Evolutionary conservation across 2,329 filamentous ascomycete genomes (phyloP).

Genomic region (Scleromitrula shiraiana): DNA sequence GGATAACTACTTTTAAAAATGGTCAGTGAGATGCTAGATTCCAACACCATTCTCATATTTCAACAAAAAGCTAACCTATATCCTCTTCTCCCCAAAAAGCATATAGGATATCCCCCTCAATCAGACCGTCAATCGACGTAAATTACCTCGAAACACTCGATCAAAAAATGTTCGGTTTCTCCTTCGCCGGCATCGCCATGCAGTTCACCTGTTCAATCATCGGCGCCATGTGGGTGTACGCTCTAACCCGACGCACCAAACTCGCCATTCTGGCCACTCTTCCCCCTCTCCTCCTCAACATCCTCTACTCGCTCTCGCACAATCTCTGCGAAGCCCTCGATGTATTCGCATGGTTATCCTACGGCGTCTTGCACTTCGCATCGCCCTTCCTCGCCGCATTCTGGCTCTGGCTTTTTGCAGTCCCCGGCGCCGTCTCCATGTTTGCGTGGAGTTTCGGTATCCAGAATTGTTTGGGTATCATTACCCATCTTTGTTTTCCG

Average conservation of each 20-base stretch:
- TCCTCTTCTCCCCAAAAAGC: not conserved
- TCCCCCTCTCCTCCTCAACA: slow-evolving; percentile 46
- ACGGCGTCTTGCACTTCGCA: slow-evolving; percentile 83
- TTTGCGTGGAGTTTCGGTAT: slow-evolving; percentile 85
- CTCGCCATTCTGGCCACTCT: slow-evolving; percentile 22
- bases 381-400: slow-evolving; percentile 70
- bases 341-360: slow-evolving; percentile 65
- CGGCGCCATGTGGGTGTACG: slow-evolving; percentile 25
- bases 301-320: slow-evolving; percentile 80
- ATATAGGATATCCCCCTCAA: slow-evolving; percentile 12
- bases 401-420: slow-evolving; percentile 79
- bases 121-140: slow-evolving; percentile 22
- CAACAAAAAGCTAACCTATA: too few relatives aligned
- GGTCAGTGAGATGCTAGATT: slow-evolving; percentile 10
- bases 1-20: slow-evolving; percentile 28
- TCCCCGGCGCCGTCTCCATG: slow-evolving; percentile 73
- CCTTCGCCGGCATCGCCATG: slow-evolving; percentile 16
- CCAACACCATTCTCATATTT: not conserved
- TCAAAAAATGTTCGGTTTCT: slow-evolving; percentile 21
- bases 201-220: slow-evolving; percentile 17
- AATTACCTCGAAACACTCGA: slow-evolving; percentile 22
- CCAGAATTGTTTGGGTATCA: slow-evolving; percentile 80
- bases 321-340: slow-evolving; percentile 32
- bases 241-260: slow-evolving; percentile 20
- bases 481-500: slow-evolving; percentile 80